A percentile compares a stretch with the other conserved stretches of the same genome.
Conservation (phyloP, 257 asterid species). For the Solanum chiquidenum region DNA sequence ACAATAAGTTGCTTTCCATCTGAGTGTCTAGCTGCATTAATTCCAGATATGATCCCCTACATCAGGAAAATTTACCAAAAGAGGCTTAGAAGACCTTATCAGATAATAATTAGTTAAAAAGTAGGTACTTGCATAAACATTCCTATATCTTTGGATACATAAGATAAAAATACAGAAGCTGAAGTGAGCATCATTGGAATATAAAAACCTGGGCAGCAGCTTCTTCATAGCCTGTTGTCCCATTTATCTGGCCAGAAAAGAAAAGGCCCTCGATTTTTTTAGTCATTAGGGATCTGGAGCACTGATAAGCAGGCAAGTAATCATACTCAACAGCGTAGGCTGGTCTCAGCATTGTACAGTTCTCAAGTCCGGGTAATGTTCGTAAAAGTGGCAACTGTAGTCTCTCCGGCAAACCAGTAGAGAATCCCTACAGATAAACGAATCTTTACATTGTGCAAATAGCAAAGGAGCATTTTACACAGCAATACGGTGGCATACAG, state of each 20-base stretch:
- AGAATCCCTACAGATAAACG: constrained; percentile 61
- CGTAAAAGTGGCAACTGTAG: constrained; percentile 91
- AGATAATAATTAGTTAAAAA: neutral
- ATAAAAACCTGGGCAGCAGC: constrained; percentile 94
- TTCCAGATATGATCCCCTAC: constrained; percentile 91
- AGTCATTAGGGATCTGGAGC: constrained; percentile 92
- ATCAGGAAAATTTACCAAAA: constrained; percentile 9
- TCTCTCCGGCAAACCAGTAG: constrained; percentile 96
- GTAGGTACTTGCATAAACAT: neutral
- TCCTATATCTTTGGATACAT: neutral
- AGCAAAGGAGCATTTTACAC: neutral
- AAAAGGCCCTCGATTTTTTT: constrained; percentile 89
- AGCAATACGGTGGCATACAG: neutral
- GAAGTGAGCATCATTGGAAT: neutral
- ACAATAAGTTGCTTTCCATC: constrained; percentile 72
- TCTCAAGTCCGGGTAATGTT: constrained; percentile 93
- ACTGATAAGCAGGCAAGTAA: constrained; percentile 96
- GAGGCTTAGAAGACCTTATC: neutral
- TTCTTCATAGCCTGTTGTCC: constrained; percentile 98
- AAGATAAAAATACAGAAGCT: neutral
- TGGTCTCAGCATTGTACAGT: constrained; percentile 96
- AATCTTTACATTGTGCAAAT: neutral
- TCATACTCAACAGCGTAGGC: constrained; percentile 99
- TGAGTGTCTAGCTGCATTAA: constrained; percentile 91
- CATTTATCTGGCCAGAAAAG: constrained; percentile 98